Conservation (phyloP, 345 rosid genomes). For the Excoecaria cochinchinensis region DNA sequence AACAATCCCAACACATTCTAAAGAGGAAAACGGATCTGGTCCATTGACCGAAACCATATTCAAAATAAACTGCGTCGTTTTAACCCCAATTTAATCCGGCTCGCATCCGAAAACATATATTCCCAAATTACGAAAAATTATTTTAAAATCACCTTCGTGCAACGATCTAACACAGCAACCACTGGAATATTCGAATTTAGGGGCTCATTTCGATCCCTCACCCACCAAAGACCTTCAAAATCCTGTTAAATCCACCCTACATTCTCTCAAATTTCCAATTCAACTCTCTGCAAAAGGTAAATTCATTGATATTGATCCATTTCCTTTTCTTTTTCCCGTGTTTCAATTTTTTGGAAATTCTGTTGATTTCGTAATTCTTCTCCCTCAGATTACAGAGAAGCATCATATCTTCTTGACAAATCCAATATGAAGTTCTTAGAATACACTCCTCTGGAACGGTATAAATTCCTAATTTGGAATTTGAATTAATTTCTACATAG, state of each 20-base stretch:
- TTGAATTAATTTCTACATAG: neutral
- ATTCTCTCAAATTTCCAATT: neutral
- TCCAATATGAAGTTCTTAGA: slow-evolving; percentile 77
- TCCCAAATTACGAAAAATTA: too few species aligned
- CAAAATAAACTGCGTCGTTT: too few species aligned
- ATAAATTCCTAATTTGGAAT: slow-evolving; percentile 6
- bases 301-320: neutral
- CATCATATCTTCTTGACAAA: neutral
- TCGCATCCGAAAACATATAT: too few species aligned
- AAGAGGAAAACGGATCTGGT: too few species aligned
- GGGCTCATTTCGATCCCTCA: neutral
- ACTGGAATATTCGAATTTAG: slow-evolving; percentile 7
- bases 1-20: too few species aligned
- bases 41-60: too few species aligned
- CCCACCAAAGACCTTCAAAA: neutral
- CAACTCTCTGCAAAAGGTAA: neutral
- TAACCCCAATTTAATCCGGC: too few species aligned
- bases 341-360: neutral
- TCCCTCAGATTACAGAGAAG: slow-evolving; percentile 3
- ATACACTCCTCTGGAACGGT: slow-evolving; percentile 75
- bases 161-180: neutral
- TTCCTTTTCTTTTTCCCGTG: neutral
- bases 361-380: neutral
- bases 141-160: too few species aligned
- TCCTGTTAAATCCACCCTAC: neutral